Base-by-base conservation (phyloP, 73 alveolate species). In the Vitrella brassicaformis region DNA sequence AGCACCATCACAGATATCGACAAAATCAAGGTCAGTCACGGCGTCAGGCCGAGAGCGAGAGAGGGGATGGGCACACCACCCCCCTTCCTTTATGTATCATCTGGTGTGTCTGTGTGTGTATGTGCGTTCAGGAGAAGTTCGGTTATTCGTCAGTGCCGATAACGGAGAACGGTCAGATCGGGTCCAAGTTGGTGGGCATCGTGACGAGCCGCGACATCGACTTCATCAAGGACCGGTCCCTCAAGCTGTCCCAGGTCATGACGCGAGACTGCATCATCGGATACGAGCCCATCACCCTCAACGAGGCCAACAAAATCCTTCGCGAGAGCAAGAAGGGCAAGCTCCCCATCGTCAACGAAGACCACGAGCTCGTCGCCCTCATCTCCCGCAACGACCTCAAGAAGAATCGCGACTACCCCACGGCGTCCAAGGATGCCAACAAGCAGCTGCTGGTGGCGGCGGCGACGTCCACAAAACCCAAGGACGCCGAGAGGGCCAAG, bases 391-490 rank as follows among this genome's bases (percentile, higher is more conserved):
- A 32, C 27, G 84, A 67, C 22, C 72, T 72, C 14, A 71, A 31
- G 80, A 81, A 81, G 71, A 68, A 71, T 45, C 72, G 65, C 26
- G 79, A 66, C 67, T 81, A 45, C 71, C 88, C 88, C 32, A 45
- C 47, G 9, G 80, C 81, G 29, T 47, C 88, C 28, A 75, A 67
- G 47, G 71, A 47, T 30, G 67, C 0, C 27, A n/a, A 31, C 10
- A 31, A 75, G 70, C 66, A 75, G 71, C 78, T 77, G 7, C 30
- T 75, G 77, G 86, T 69, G 28, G 89, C 86, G 0, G 89, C 89
- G 10, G 89, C 89, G 64, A 31, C 56, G 14, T 39, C 56, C 56
- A 39, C 56, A 39, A 39, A 39, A 14, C 56, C 68, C n/a, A 56
- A 25, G 29, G 28, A 56, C 68, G n/a, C 18, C 1, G 29, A 56